Conservation (phyloP, 495 filamentous ascomycete species). For the Patellaria atrata region DNA sequence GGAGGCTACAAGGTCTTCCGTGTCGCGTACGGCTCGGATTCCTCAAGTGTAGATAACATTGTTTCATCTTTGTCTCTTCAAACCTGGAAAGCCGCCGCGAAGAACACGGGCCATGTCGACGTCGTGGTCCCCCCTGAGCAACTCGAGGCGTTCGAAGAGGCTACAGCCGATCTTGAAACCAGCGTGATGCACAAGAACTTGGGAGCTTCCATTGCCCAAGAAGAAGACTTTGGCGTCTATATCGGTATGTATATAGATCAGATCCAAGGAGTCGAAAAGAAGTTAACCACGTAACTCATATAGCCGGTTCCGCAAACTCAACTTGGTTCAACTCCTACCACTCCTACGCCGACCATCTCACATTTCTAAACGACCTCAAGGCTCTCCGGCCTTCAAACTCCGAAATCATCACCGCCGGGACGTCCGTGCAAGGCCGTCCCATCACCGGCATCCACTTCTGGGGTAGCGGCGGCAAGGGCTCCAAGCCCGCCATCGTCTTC, state of each 20-base stretch:
- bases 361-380: constrained; percentile 37
- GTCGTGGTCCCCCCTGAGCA: constrained; percentile 31
- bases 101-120: constrained; percentile 22
- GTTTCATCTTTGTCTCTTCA: constrained; percentile 18
- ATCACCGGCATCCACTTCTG: constrained; percentile 48
- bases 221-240: constrained; percentile 20
- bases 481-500: constrained; percentile 43
- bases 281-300: constrained; percentile 7
- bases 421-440: constrained; percentile 34
- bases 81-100: constrained; percentile 24
- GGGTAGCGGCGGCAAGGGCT: constrained; percentile 37
- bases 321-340: constrained; percentile 48
- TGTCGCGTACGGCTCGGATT: constrained; percentile 17
- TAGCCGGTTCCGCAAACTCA: constrained; percentile 14
- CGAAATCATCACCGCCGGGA: constrained; percentile 38
- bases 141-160: constrained; percentile 24
- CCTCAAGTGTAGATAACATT: constrained; percentile 14
- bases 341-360: constrained; percentile 38
- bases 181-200: constrained; percentile 32
- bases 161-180: constrained; percentile 22
- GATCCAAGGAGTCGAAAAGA: constrained; percentile 1
- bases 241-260: constrained; percentile 9
- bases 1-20: constrained; percentile 35
- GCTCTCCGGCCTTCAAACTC: constrained; percentile 34
- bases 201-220: constrained; percentile 29